Percentiles rank a stretch among this genome's conserved stretches.
Conservation (phyloP, 805 yeast genomes). For the Pichia nakasei region DNA sequence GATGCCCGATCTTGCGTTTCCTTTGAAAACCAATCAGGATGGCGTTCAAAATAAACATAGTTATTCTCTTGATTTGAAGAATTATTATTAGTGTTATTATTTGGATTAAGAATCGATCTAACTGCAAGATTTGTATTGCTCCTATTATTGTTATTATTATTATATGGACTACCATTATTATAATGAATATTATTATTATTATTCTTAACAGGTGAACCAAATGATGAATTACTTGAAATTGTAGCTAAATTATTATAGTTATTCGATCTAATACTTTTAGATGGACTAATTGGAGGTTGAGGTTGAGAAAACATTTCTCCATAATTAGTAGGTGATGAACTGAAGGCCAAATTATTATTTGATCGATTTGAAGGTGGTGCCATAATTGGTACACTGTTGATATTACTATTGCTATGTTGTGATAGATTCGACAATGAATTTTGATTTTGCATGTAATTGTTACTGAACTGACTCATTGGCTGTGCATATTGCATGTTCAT, state of each 20-base stretch:
- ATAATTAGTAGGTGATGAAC: slow-evolving; percentile 20
- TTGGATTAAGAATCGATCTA: not conserved
- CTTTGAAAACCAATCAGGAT: slow-evolving; percentile 71
- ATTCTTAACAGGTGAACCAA: slow-evolving; percentile 21
- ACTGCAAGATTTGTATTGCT: not conserved
- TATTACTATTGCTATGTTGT: slow-evolving; percentile 5
- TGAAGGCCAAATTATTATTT: slow-evolving; percentile 7
- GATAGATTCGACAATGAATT: slow-evolving; percentile 15
- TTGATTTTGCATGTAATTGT: slow-evolving; percentile 17
- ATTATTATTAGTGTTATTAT: slow-evolving; percentile 4
- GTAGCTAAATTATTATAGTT: slow-evolving; percentile 20
- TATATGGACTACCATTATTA: slow-evolving; percentile 2
- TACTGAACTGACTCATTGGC: slow-evolving; percentile 11
- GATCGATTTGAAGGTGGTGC: slow-evolving; percentile 4
- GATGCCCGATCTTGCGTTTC: slow-evolving; percentile 76
- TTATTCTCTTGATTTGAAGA: slow-evolving; percentile 23
- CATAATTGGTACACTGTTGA: not conserved
- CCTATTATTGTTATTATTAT: slow-evolving; percentile 1
- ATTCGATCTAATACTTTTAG: slow-evolving; percentile 25
- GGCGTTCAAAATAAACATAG: slow-evolving; percentile 69
- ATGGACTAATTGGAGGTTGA: slow-evolving; percentile 29
- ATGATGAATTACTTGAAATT: slow-evolving; percentile 23
- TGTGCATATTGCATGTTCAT: slow-evolving; percentile 10
- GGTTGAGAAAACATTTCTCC: slow-evolving; percentile 20
- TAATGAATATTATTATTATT: not conserved